Percentiles rank a stretch among this genome's conserved stretches.
Conservation (phyloP, 805 yeast species). For the Kockiozyma suomiensis region DNA sequence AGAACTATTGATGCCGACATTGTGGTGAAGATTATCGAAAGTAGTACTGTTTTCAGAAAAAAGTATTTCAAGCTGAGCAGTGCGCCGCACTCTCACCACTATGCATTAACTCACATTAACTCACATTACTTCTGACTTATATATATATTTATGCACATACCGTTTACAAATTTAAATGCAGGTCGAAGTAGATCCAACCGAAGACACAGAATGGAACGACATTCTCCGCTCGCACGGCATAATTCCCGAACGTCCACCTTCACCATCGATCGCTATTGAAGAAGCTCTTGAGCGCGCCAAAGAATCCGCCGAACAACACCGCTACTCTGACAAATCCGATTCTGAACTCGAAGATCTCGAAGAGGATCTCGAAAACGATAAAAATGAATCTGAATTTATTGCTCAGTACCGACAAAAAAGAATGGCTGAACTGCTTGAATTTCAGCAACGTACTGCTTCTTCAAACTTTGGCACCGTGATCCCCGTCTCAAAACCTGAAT, state of each 20-base stretch:
- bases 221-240: slow-evolving; percentile 86
- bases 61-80: no score
- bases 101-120: no score
- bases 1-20: slow-evolving; percentile 6
- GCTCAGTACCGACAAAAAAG: slow-evolving; percentile 76
- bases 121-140: no score
- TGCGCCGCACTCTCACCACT: background rate
- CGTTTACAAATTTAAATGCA: slow-evolving; percentile 22
- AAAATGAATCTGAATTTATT: slow-evolving; percentile 75
- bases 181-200: slow-evolving; percentile 70
- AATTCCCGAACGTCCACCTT: slow-evolving; percentile 87
- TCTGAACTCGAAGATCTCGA: slow-evolving; percentile 58
- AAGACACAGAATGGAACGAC: slow-evolving; percentile 98
- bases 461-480: slow-evolving; percentile 70
- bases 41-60: no score
- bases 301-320: slow-evolving; percentile 73
- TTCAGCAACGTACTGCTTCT: slow-evolving; percentile 41
- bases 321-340: slow-evolving; percentile 29
- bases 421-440: slow-evolving; percentile 66
- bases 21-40: background rate
- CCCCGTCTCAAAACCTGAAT: slow-evolving; percentile 85
- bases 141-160: no score
- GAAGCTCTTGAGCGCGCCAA: slow-evolving; percentile 85
- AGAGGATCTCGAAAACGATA: slow-evolving; percentile 91
- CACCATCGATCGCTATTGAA: slow-evolving; percentile 84